phyloP scores from a whole-genome alignment of 176 grass and related monocot genomes.

The Coix lacrymajobi region DNA sequence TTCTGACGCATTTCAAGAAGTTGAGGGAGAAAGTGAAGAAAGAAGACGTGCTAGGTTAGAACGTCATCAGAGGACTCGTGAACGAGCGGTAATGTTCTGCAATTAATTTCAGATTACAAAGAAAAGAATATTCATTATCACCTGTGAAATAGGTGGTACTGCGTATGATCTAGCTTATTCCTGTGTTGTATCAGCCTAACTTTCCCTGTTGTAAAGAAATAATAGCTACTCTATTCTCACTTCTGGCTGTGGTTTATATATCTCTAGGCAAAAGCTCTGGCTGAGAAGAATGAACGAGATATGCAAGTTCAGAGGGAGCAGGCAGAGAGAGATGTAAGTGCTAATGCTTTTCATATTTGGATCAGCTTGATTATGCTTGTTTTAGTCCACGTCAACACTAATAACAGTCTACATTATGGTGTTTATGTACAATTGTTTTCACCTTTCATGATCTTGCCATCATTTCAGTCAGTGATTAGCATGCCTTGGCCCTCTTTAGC shows the following conservation, averaged over 20 bases:
- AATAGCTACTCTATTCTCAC: not conserved
- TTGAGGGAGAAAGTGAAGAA: constrained; percentile 85
- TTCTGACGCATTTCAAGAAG: constrained; percentile 85
- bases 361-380: constrained; percentile 7
- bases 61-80: constrained; percentile 68
- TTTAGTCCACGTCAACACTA: not conserved
- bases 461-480: not conserved
- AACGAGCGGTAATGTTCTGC: constrained; percentile 63
- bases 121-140: not conserved
- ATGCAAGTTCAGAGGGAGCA: constrained; percentile 66
- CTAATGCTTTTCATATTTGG: not conserved
- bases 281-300: constrained; percentile 83
- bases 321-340: constrained; percentile 69
- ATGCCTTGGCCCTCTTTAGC: not conserved
- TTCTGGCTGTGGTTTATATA: constrained; percentile 3
- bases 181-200: not conserved
- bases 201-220: not conserved
- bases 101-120: not conserved
- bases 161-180: not conserved
- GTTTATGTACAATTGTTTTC: not conserved
- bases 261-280: constrained; percentile 69
- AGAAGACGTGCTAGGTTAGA: constrained; percentile 87
- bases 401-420: not conserved
- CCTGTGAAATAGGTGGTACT: not conserved
- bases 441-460: not conserved